phyloP scores from a whole-genome alignment of 768 basidiomycete species.

The Tulasnella sp. region DNA sequence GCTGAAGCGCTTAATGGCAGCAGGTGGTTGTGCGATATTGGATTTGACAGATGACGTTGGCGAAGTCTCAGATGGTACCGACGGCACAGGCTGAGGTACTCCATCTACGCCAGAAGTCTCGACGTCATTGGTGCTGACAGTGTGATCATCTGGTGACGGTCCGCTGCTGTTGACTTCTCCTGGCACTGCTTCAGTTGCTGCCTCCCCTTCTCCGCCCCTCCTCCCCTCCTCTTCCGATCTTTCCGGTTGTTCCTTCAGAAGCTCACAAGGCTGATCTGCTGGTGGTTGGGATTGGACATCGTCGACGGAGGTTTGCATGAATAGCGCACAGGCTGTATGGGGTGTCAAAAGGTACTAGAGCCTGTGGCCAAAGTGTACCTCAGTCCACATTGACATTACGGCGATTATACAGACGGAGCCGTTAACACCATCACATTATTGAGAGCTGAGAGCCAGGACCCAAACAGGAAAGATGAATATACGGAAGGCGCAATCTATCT shows the following conservation, averaged over 20 bases:
- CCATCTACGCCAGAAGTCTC: background rate
- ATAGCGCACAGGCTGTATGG: background rate
- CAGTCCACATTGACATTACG: background rate
- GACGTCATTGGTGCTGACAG: background rate
- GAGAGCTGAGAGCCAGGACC: too few species aligned
- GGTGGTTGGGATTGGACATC: background rate
- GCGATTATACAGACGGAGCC: background rate
- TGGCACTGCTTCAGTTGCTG: too few species aligned
- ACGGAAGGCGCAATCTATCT: background rate
- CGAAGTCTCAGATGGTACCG: slow-evolving; percentile 1
- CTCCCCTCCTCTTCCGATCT: background rate
- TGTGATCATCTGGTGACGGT: background rate
- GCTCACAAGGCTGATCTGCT: background rate
- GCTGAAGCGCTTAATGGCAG: slow-evolving; percentile 65
- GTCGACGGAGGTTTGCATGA: slow-evolving; percentile 10
- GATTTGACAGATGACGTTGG: slow-evolving; percentile 8
- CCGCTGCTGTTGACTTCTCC: background rate
- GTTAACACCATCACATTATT: too few species aligned
- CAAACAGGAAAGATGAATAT: background rate
- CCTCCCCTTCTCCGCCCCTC: background rate
- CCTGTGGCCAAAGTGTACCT: background rate
- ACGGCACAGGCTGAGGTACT: background rate
- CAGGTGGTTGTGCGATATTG: slow-evolving; percentile 23
- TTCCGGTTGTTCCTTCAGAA: background rate
- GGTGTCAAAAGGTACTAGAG: background rate